Base-by-base conservation (phyloP, 352 stramenopile genomes). In the Phytophthora colocasiae region DNA sequence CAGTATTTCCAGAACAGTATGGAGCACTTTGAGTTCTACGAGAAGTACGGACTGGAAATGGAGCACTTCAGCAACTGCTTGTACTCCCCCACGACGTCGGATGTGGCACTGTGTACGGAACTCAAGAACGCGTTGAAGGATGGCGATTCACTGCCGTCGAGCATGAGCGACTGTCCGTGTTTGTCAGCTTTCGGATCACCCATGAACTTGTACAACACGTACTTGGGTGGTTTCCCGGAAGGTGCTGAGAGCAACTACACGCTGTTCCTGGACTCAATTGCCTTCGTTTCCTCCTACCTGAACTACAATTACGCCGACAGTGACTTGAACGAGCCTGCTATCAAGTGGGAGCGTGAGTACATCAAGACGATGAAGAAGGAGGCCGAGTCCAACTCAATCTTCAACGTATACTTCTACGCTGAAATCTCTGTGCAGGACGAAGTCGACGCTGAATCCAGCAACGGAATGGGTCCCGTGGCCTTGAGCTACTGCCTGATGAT, bases 191-290 rank as follows among this genome's bases (percentile, higher is more conserved):
- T 87, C 36, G 82, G 82, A 6, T 85, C 80, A 5, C 82, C 82
- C 0, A 91, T 89, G 82, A 88, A 91, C 49, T 34, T 87, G 63
- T 91, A 89, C 74, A 91, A 87, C 58, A 81, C 80, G 22, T 83
- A 85, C 38, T 55, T 91, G 14, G 82, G 82, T 27, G 73, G 79
- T 7, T 87, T 86, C 40, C 82, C 82, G 8, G 63, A 73, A 9
- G 66, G 54, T 4, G 80, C 82, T 4, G 77, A 85, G 44, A 75
- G 47, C 26, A 89, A 91, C 55, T 79, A 77, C 38, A 79, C 69
- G 14, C 53, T 78, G 48, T 91, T 85, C 53, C 53, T 83, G 3
- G 63, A 90, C 2, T 69, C 75, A 1, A 63, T 51, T 2, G 77
- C 81, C 9, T 69, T 90, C 45, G 73, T 91, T 3, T 81, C 71